A percentile compares a stretch with the other conserved stretches of the same genome.
phyloP scores from a whole-genome alignment of 345 rosid genomes.

The Lepidium africanum region DNA sequence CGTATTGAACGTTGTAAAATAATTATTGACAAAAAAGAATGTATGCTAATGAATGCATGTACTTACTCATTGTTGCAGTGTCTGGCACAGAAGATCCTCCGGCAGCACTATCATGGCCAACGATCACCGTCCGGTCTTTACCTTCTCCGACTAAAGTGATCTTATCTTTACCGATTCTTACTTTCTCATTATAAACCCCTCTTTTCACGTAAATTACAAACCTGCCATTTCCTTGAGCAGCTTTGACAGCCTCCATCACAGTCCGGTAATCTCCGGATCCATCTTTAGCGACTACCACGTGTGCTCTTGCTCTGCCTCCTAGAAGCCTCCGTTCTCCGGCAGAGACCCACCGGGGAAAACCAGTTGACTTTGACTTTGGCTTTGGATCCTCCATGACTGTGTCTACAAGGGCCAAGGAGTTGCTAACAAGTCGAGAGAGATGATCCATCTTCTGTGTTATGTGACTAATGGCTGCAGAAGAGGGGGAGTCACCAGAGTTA shows the following conservation, averaged over 20 bases:
- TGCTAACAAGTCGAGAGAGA: slow-evolving; percentile 48
- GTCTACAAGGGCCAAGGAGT: slow-evolving; percentile 52
- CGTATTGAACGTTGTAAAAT: too few relatives aligned
- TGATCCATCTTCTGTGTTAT: slow-evolving; percentile 53
- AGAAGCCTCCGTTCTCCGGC: slow-evolving; percentile 45
- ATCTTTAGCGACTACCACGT: slow-evolving; percentile 69
- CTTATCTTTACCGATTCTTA: slow-evolving; percentile 42
- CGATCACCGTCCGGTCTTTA: slow-evolving; percentile 52
- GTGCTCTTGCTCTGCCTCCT: slow-evolving; percentile 29
- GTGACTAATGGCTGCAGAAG: slow-evolving; percentile 12
- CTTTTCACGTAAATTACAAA: slow-evolving; percentile 74
- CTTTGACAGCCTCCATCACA: slow-evolving; percentile 52
- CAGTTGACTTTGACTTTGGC: slow-evolving; percentile 5
- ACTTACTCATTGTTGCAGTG: slow-evolving; percentile 71
- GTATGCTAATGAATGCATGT: neutral
- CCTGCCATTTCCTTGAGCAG: slow-evolving; percentile 47
- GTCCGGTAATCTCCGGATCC: slow-evolving; percentile 69
- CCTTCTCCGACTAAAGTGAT: slow-evolving; percentile 86
- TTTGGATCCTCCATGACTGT: slow-evolving; percentile 13
- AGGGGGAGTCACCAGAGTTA: neutral
- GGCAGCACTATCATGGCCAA: slow-evolving; percentile 39
- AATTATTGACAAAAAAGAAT: too few relatives aligned
- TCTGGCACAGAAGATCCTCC: slow-evolving; percentile 55
- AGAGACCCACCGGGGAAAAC: slow-evolving; percentile 51
- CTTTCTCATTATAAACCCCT: slow-evolving; percentile 70